Evolutionary conservation across 768 basidiomycete species (phyloP), one percentile per base, ranked within the genome.

Genomic region (Rhizopogon vesiculosus): DNA sequence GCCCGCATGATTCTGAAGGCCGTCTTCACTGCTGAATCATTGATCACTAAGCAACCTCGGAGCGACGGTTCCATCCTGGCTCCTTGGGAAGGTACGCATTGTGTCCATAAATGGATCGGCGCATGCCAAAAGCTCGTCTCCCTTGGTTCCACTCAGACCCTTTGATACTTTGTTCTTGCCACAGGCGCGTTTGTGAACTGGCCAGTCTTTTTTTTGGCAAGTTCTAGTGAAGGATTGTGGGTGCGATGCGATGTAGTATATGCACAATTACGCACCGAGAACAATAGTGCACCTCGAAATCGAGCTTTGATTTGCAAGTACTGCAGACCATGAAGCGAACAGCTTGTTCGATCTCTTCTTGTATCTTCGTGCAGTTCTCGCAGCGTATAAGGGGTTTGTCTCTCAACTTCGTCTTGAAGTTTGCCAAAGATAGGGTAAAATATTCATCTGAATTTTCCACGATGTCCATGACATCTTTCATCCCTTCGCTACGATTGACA

Each of bases 241-340:
- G 10, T 6, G 16, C 44, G 28, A 28, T 6, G 18, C 9, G 28
- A 49, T 19, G 35, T 42, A 29, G 12, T 56, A 5, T 25, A 25
- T 25, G n/a, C 9, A 19, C 16, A 12, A 29, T 7, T 48, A 42
- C 62, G 25, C 3, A 25, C 25, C 45, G 52, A 16, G 64, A 64
- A 53, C 64, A 65, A 57, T 62, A 64, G 46, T 64, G 54, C 5
- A 64, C 44, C 13, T 38, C 19, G 33, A 65, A 62, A 12, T 53
- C 33, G 3, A 62, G 57, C 43, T 64, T 62, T 25, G 53, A 1
- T 43, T 62, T 65, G 50, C 62, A 64, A 22, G 39, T 38, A 18
- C 64, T 57, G 54, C 64, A 65, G 42, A 62, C n/a, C 62, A 62
- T 64, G 50, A 62, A 65, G 19, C 59, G 59, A 15, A 33, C n/a